These are phyloP conservation scores for Aspergillus coremiiformis DNA, from an alignment of 495 filamentous ascomycete genomes.

Conservation along the genomic window DNA sequence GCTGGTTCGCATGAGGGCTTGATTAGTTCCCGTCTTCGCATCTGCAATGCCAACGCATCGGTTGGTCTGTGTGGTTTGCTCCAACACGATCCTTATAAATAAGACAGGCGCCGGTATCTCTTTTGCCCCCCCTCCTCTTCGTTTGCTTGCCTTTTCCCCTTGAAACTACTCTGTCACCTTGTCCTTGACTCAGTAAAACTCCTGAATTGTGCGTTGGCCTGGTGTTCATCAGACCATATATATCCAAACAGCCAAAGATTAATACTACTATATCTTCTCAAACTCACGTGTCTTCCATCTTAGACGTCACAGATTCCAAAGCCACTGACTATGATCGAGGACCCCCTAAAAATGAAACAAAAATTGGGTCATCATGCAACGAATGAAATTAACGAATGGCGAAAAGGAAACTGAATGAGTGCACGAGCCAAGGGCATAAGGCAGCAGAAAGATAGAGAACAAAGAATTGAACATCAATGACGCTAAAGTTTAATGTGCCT, in stretches of 20 bases:
- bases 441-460: conserved; percentile 1
- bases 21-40: conserved; percentile 25
- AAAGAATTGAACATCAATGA: background rate
- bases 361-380: background rate
- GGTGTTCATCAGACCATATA: background rate
- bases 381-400: background rate
- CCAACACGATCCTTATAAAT: conserved; percentile 8
- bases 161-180: background rate
- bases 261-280: background rate
- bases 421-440: background rate
- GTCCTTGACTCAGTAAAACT: background rate
- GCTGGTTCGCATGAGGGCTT: conserved; percentile 13
- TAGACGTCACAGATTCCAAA: background rate
- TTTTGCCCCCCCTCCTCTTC: background rate
- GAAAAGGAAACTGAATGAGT: background rate
- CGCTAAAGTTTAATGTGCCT: conserved; percentile 12
- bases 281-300: background rate
- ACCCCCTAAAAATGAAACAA: conserved; percentile 4
- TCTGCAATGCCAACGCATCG: conserved; percentile 36
- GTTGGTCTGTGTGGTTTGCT: conserved; percentile 27
- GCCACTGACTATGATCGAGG: background rate
- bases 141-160: background rate
- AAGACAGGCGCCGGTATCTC: conserved; percentile 2
- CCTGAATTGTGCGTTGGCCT: background rate
- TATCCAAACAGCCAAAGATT: background rate